phyloP scores from a whole-genome alignment of 257 asterid genomes.

The Primulina huaijiensis region DNA sequence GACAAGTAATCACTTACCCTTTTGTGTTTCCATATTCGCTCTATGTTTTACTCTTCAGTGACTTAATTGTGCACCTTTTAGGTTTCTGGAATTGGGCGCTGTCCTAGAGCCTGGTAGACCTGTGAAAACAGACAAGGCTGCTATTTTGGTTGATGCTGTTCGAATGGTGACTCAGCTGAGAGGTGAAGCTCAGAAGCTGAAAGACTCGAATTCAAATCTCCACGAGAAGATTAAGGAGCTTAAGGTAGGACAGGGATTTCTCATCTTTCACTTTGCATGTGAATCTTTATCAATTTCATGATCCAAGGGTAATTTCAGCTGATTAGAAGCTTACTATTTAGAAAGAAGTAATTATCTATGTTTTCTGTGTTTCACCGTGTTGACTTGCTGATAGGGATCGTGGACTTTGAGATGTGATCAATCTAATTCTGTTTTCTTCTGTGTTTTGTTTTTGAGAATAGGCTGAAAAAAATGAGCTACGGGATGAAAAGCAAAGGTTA shows the following conservation, averaged over 20 bases:
- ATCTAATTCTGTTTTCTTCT: not conserved
- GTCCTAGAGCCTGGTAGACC: slow-evolving; percentile 79
- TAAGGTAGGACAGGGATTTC: slow-evolving; percentile 40
- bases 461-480: slow-evolving; percentile 73
- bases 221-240: slow-evolving; percentile 72
- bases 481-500: slow-evolving; percentile 75
- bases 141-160: slow-evolving; percentile 64
- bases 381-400: not conserved
- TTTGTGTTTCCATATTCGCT: slow-evolving; percentile 4
- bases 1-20: slow-evolving; percentile 47
- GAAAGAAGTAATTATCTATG: not conserved
- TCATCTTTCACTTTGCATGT: not conserved
- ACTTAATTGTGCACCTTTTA: slow-evolving; percentile 22
- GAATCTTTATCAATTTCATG: not conserved
- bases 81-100: slow-evolving; percentile 70
- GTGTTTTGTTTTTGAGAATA: slow-evolving; percentile 18
- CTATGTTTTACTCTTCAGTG: slow-evolving; percentile 3
- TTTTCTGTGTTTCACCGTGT: not conserved
- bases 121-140: slow-evolving; percentile 68
- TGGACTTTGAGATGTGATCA: not conserved
- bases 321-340: not conserved
- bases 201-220: slow-evolving; percentile 53
- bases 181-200: slow-evolving; percentile 67
- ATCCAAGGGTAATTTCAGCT: not conserved
- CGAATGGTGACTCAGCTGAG: slow-evolving; percentile 64